Evolutionary conservation across 2,329 filamentous ascomycete genomes (phyloP).

Genomic region (Zymoseptoria ardabiliae): DNA sequence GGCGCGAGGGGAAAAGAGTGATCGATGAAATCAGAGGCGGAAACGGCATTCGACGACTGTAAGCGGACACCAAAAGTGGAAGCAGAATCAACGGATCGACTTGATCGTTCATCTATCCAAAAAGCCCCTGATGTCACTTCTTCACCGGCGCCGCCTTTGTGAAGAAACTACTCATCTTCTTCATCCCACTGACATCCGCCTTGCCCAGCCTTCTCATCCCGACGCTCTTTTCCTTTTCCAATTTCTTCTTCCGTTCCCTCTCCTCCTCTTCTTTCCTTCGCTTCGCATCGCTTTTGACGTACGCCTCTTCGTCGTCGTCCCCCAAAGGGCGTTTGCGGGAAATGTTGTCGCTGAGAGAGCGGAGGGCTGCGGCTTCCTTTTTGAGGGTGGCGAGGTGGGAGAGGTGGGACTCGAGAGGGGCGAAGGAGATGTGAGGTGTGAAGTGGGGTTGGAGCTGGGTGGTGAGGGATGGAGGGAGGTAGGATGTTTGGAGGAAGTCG

Average conservation of each 20-base stretch:
- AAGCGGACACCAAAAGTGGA: too few species aligned
- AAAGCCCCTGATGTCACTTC: constrained; percentile 2
- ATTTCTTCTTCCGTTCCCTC: constrained; percentile 72
- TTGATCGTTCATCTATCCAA: not conserved
- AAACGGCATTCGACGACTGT: not conserved
- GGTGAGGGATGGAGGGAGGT: constrained; percentile 46
- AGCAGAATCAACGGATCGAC: too few species aligned
- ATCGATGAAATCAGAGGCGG: not conserved
- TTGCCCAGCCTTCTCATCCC: constrained; percentile 78
- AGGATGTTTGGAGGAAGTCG: constrained; percentile 56
- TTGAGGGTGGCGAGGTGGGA: constrained; percentile 58
- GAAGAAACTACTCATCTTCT: constrained; percentile 94
- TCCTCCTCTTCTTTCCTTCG: constrained; percentile 82
- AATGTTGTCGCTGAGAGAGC: constrained; percentile 62
- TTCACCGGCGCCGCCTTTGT: constrained; percentile 46
- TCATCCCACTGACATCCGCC: constrained; percentile 88
- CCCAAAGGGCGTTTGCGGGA: constrained; percentile 51
- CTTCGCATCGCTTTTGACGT: constrained; percentile 61
- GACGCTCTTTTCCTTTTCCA: constrained; percentile 47
- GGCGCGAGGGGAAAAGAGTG: constrained; percentile 3
- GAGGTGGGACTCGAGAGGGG: constrained; percentile 63
- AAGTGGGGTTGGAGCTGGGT: constrained; percentile 39
- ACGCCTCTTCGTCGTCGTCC: constrained; percentile 59
- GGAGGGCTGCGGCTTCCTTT: constrained; percentile 61
- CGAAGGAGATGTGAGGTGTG: constrained; percentile 54